Conservation (phyloP, 805 yeast genomes). For the Wickerhamomyces ciferrii region DNA sequence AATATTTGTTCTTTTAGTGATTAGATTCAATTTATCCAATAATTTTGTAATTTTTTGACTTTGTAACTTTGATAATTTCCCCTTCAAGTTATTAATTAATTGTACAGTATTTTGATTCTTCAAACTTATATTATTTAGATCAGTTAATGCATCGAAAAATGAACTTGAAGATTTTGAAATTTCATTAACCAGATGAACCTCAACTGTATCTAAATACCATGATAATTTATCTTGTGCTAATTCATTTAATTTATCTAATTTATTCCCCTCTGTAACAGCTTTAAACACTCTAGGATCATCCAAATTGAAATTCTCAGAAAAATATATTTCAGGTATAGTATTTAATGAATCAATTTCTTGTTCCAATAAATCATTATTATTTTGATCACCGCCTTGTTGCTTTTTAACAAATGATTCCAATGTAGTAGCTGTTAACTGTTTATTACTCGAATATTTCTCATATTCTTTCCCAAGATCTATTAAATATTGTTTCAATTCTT, state of each 20-base stretch:
- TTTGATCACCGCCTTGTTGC: slow-evolving; percentile 9
- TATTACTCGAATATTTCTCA: slow-evolving; percentile 35
- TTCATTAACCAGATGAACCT: slow-evolving; percentile 72
- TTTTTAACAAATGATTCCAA: slow-evolving; percentile 13
- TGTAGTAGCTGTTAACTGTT: slow-evolving; percentile 33
- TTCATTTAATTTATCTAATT: slow-evolving; percentile 43
- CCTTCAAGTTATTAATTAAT: slow-evolving; percentile 40
- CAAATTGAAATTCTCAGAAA: slow-evolving; percentile 62
- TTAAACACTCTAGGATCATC: slow-evolving; percentile 87
- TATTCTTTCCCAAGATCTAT: slow-evolving; percentile 38
- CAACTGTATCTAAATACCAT: slow-evolving; percentile 80
- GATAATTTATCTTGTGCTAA: slow-evolving; percentile 74
- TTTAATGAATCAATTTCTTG: slow-evolving; percentile 23
- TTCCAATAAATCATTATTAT: slow-evolving; percentile 11
- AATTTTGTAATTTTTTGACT: slow-evolving; percentile 45
- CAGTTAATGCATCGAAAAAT: slow-evolving; percentile 80
- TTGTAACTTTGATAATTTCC: slow-evolving; percentile 41
- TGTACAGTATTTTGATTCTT: slow-evolving; percentile 48
- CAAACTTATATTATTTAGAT: slow-evolving; percentile 57
- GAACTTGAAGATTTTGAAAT: slow-evolving; percentile 81
- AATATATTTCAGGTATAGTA: slow-evolving; percentile 65
- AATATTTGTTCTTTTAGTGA: slow-evolving; percentile 52
- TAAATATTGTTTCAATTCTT: slow-evolving; percentile 39
- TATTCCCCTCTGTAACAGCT: slow-evolving; percentile 59
- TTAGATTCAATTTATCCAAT: slow-evolving; percentile 40